Evolutionary conservation across 352 stramenopile species (phyloP).

Genomic region (Peronospora destructor): DNA sequence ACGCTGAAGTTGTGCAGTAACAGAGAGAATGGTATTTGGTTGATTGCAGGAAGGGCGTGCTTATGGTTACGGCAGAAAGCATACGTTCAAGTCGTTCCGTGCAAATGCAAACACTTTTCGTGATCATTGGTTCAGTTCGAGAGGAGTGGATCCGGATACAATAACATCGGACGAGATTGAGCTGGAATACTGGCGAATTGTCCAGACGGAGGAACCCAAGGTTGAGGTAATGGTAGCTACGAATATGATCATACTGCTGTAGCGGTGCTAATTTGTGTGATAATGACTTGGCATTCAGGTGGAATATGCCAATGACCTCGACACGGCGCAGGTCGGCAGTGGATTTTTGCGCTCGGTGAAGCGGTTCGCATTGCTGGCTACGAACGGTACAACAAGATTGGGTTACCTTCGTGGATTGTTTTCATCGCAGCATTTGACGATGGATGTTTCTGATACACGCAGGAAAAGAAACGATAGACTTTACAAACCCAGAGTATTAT

Average conservation of each 20-base stretch:
- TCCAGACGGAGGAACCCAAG: constrained; percentile 45
- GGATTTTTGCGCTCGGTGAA: constrained; percentile 54
- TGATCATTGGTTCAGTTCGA: constrained; percentile 39
- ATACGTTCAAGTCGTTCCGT: constrained; percentile 70
- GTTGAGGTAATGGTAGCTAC: constrained; percentile 23
- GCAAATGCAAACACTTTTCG: constrained; percentile 50
- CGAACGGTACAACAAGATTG: constrained; percentile 22
- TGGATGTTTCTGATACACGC: background rate
- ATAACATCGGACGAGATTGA: constrained; percentile 70
- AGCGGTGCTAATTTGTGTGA: background rate
- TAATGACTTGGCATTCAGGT: constrained; percentile 37
- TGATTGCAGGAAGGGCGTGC: constrained; percentile 47
- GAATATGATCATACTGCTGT: background rate
- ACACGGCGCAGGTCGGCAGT: constrained; percentile 72
- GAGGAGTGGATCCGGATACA: constrained; percentile 31
- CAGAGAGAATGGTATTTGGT: background rate
- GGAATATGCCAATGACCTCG: constrained; percentile 88
- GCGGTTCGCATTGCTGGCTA: constrained; percentile 26
- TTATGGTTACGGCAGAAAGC: constrained; percentile 48
- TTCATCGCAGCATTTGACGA: constrained; percentile 2
- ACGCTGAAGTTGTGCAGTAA: background rate
- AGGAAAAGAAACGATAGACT: constrained; percentile 45
- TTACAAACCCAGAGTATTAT: constrained; percentile 65
- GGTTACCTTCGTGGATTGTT: background rate
- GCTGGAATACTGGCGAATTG: constrained; percentile 84